Percentiles rank a stretch among this genome's conserved stretches.
These are phyloP conservation scores for Alloascoidea africana DNA, from an alignment of 805 yeast species.

Conservation along the genomic window DNA sequence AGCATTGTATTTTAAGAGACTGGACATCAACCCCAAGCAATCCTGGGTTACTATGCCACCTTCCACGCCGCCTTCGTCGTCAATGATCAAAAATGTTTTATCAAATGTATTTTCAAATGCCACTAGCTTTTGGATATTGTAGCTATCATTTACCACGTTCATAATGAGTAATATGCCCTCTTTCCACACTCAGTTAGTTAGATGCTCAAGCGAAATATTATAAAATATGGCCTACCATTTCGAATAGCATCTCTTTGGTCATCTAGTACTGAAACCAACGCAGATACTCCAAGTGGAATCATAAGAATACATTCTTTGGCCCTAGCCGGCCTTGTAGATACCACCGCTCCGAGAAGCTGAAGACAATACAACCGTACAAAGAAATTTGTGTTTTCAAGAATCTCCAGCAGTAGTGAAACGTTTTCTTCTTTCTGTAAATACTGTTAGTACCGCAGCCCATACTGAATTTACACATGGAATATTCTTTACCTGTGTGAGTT, in stretches of 20 bases:
- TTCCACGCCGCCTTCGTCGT: slow-evolving; percentile 76
- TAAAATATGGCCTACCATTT: slow-evolving; percentile 29
- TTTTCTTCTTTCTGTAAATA: slow-evolving; percentile 20
- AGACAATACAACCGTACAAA: slow-evolving; percentile 69
- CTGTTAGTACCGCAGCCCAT: slow-evolving; percentile 4
- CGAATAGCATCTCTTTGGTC: slow-evolving; percentile 73
- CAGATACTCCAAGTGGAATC: slow-evolving; percentile 68
- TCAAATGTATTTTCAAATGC: slow-evolving; percentile 93
- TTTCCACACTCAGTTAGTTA: too few species aligned
- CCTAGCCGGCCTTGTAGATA: slow-evolving; percentile 56
- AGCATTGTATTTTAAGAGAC: slow-evolving; percentile 65
- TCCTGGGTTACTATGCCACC: slow-evolving; percentile 90
- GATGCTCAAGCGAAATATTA: not conserved
- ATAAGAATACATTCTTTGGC: slow-evolving; percentile 61
- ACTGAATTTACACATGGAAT: slow-evolving; percentile 11
- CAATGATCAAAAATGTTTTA: slow-evolving; percentile 59
- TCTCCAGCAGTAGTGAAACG: slow-evolving; percentile 31
- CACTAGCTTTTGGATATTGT: slow-evolving; percentile 80
- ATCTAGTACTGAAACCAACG: slow-evolving; percentile 46
- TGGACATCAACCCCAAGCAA: slow-evolving; percentile 60
- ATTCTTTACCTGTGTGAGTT: slow-evolving; percentile 43
- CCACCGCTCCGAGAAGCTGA: slow-evolving; percentile 73
- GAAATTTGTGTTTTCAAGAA: slow-evolving; percentile 34
- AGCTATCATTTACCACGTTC: slow-evolving; percentile 68
- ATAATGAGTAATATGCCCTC: slow-evolving; percentile 69